Conservation (phyloP, 179 eudicot genomes). For the Carnegiea gigantea region DNA sequence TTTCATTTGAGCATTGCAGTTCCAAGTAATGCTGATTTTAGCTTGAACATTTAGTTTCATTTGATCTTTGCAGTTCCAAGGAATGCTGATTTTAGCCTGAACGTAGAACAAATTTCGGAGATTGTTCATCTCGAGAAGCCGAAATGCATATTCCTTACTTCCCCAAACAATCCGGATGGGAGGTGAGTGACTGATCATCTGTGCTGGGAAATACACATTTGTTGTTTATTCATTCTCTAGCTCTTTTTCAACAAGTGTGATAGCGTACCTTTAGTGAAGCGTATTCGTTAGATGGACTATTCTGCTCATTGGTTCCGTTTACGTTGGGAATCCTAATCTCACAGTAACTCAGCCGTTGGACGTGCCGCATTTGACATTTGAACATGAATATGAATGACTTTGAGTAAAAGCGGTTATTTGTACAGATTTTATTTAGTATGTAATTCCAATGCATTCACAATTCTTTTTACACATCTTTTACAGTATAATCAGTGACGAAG, state of each 20-base stretch:
- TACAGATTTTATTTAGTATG: background rate
- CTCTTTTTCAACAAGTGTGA: background rate
- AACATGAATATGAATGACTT: no score
- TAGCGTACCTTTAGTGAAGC: no score
- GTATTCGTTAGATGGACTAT: no score
- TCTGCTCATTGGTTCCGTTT: no score
- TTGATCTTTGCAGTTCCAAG: conserved; percentile 34
- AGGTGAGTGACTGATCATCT: conserved; percentile 50
- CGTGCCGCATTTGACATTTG: no score
- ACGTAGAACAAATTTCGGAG: conserved; percentile 61
- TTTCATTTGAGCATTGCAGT: no score
- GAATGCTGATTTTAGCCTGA: conserved; percentile 83
- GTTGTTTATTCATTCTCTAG: background rate
- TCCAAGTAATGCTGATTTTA: conserved; percentile 80
- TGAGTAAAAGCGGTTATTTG: no score
- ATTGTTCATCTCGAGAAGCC: conserved; percentile 78
- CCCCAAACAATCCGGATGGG: conserved; percentile 99
- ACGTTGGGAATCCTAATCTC: no score
- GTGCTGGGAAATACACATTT: background rate
- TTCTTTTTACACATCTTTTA: conserved; percentile 12
- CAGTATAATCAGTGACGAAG: conserved; percentile 87
- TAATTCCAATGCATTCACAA: conserved; percentile 15
- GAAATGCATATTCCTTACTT: conserved; percentile 91
- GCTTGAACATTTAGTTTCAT: conserved; percentile 49
- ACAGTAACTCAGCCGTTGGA: no score